Percentiles rank a stretch among this genome's conserved stretches.
Evolutionary conservation across 768 basidiomycete species (phyloP).

Genomic region (Calocera viscosa): DNA sequence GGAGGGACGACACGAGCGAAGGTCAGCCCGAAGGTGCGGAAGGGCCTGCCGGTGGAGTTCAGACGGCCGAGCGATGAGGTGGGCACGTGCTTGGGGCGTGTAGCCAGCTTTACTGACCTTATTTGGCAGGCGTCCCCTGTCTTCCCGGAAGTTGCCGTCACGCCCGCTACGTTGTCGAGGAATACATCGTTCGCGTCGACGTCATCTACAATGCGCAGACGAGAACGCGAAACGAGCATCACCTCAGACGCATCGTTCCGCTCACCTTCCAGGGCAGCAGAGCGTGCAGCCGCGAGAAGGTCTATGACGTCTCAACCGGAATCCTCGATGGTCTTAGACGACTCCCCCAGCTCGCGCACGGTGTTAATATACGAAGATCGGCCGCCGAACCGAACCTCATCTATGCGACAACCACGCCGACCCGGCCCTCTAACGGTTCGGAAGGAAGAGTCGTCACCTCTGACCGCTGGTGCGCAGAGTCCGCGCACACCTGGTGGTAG

Average conservation of each 20-base stretch:
- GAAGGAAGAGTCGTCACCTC: not conserved
- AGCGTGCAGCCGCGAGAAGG: not conserved
- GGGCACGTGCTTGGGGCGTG: not conserved
- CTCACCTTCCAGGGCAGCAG: not conserved
- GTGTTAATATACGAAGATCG: not conserved
- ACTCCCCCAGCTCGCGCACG: constrained; percentile 3
- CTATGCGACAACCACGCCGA: not conserved
- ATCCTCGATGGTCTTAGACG: not conserved
- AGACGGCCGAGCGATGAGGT: not conserved
- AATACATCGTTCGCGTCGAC: not conserved
- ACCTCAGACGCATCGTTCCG: constrained; percentile 4
- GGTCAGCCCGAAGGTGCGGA: not conserved
- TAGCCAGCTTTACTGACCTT: not conserved
- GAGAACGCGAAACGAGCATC: constrained; percentile 3
- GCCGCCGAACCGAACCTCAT: not conserved
- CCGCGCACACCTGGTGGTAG: not conserved
- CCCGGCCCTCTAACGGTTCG: not conserved
- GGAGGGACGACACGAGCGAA: not conserved
- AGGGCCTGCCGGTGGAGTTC: not conserved
- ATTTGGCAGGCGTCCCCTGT: not conserved
- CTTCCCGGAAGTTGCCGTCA: not conserved
- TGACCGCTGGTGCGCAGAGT: not conserved
- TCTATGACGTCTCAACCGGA: not conserved
- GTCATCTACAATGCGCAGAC: not conserved
- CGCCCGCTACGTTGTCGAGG: not conserved